Evolutionary conservation across 2,329 filamentous ascomycete genomes (phyloP).

Genomic region (Proliferodiscus dingleyae): DNA sequence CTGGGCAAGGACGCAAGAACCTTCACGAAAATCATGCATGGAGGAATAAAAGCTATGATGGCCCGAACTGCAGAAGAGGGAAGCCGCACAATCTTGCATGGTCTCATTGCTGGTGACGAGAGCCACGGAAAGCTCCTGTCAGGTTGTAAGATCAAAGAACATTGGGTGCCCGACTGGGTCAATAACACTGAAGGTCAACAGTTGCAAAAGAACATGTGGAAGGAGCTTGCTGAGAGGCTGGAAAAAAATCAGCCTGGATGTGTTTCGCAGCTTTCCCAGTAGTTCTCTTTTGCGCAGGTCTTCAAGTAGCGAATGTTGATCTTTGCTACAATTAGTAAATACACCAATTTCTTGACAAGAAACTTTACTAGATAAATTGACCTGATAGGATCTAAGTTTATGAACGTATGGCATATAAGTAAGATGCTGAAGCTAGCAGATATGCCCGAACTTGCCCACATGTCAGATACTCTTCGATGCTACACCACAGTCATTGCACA

Average conservation of each 20-base stretch:
- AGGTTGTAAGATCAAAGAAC: constrained; percentile 15
- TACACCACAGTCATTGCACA: too few relatives aligned
- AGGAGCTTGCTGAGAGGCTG: constrained; percentile 19
- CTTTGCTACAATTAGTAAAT: too few relatives aligned
- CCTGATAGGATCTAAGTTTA: too few relatives aligned
- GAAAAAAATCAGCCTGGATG: constrained; percentile 11
- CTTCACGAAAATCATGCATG: not conserved
- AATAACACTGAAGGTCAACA: constrained; percentile 9
- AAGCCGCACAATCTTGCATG: constrained; percentile 30
- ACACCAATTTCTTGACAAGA: too few relatives aligned
- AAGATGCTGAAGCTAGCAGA: too few relatives aligned
- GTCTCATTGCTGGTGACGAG: constrained; percentile 24
- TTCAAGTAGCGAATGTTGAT: too few relatives aligned
- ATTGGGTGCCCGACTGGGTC: constrained; percentile 6
- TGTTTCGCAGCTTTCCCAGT: too few relatives aligned
- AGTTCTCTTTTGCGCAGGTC: too few relatives aligned
- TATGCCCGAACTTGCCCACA: too few relatives aligned
- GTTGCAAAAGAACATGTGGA: constrained; percentile 14
- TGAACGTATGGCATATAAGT: too few relatives aligned
- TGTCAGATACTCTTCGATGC: too few relatives aligned
- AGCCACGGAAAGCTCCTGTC: constrained; percentile 26
- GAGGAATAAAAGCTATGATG: constrained; percentile 10
- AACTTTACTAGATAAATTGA: too few relatives aligned
- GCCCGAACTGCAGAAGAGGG: constrained; percentile 30
- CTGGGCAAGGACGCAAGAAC: constrained; percentile 19